phyloP scores from a whole-genome alignment of 805 yeast genomes.

The Maudiozyma saulgeensis region DNA sequence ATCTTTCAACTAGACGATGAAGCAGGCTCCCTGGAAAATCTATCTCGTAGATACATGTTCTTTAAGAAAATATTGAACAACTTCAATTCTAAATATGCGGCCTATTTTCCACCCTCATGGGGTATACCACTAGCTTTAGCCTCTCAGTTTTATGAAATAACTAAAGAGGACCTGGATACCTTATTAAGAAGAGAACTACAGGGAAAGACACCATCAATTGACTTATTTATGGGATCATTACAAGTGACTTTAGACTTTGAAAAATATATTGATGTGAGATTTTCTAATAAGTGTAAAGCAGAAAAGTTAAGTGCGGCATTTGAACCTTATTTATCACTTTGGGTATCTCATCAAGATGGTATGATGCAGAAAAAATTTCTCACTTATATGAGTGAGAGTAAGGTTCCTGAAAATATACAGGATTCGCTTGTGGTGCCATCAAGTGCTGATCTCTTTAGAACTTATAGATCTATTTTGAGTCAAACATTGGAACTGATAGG shows the following conservation, averaged over 20 bases:
- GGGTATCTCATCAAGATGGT: slow-evolving; percentile 81
- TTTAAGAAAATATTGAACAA: slow-evolving; percentile 60
- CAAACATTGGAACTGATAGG: slow-evolving; percentile 54
- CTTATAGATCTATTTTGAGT: slow-evolving; percentile 60
- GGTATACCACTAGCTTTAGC: slow-evolving; percentile 54
- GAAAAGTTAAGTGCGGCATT: slow-evolving; percentile 52
- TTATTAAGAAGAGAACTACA: slow-evolving; percentile 39
- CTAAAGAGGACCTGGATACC: slow-evolving; percentile 55
- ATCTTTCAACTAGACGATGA: slow-evolving; percentile 79
- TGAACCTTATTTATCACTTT: slow-evolving; percentile 74
- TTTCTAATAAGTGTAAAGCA: slow-evolving; percentile 38
- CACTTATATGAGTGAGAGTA: slow-evolving; percentile 52
- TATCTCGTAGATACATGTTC: slow-evolving; percentile 71
- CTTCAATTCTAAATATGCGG: slow-evolving; percentile 42
- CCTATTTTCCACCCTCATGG: slow-evolving; percentile 66
- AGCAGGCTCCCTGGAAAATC: slow-evolving; percentile 88
- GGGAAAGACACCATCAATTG: slow-evolving; percentile 42
- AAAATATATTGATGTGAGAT: slow-evolving; percentile 53
- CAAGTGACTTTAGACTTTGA: slow-evolving; percentile 82
- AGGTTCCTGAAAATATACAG: slow-evolving; percentile 40
- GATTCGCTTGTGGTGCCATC: slow-evolving; percentile 69
- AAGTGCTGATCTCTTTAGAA: slow-evolving; percentile 76
- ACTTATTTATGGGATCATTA: slow-evolving; percentile 56
- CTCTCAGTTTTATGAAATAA: slow-evolving; percentile 52
- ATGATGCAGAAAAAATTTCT: slow-evolving; percentile 50